Evolutionary conservation across 345 rosid genomes (phyloP).

Genomic region (Rhodamnia argentea): DNA sequence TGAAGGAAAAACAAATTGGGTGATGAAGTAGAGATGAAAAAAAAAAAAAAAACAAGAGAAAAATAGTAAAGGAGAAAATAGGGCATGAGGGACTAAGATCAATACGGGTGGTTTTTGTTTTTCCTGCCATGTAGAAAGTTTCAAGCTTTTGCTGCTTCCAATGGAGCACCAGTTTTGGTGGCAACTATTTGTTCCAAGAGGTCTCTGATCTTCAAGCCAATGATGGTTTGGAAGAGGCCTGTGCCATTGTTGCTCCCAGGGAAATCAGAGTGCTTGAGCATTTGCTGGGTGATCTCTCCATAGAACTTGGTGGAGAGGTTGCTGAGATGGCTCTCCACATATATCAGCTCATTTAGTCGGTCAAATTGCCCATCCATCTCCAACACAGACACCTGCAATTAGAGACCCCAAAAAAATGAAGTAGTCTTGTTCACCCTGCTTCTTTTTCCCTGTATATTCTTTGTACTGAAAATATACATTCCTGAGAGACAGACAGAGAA

Average conservation of each 20-base stretch:
- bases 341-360: conserved; percentile 87
- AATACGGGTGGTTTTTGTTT: not conserved
- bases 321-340: conserved; percentile 93
- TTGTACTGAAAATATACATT: not conserved
- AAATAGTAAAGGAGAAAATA: not conserved
- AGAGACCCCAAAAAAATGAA: not conserved
- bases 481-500: not conserved
- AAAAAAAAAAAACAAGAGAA: not conserved
- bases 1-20: not conserved
- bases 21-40: not conserved
- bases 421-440: not conserved
- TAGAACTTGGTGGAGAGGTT: conserved; percentile 93
- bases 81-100: not conserved
- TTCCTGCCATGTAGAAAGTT: not conserved
- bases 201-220: conserved; percentile 91
- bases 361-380: conserved; percentile 99
- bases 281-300: conserved; percentile 96
- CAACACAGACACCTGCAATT: conserved; percentile 59
- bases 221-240: conserved; percentile 88
- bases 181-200: conserved; percentile 70
- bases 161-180: conserved; percentile 40
- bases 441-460: not conserved
- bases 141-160: conserved; percentile 58
- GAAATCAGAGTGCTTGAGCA: conserved; percentile 93
- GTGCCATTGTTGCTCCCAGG: conserved; percentile 98